These are phyloP conservation scores for Fremontodendron californicum DNA, from an alignment of 345 rosid genomes.

Conservation along the genomic window DNA sequence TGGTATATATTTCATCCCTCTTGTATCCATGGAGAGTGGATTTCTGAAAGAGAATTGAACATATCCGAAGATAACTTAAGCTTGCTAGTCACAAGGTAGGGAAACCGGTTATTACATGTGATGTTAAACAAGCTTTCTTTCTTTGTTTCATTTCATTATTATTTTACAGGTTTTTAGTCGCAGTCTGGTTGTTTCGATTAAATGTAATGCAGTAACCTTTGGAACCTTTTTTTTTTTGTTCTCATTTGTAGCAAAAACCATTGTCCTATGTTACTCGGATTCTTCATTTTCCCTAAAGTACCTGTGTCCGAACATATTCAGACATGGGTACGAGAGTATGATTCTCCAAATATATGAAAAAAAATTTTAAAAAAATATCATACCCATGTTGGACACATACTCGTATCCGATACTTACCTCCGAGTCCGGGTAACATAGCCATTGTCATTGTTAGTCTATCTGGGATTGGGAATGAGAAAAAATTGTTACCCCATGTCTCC, in stretches of 20 bases:
- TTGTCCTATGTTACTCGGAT: too few species aligned
- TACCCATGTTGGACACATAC: too few species aligned
- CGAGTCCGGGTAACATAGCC: too few species aligned
- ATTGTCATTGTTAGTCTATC: conserved; percentile 1
- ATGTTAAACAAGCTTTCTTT: not conserved
- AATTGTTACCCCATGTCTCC: not conserved
- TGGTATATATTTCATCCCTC: not conserved
- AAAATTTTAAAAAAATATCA: too few species aligned
- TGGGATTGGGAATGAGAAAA: not conserved
- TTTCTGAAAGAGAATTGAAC: not conserved
- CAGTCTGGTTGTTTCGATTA: not conserved
- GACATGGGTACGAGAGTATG: too few species aligned
- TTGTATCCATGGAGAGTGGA: not conserved
- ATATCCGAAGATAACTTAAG: not conserved
- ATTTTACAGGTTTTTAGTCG: not conserved
- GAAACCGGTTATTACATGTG: not conserved
- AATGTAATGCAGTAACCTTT: not conserved
- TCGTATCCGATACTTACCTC: too few species aligned
- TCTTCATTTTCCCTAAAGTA: too few species aligned
- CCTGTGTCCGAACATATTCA: too few species aligned
- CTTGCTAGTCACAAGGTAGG: not conserved
- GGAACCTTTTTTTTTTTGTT: not conserved
- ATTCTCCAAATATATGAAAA: too few species aligned
- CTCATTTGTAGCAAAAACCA: not conserved
- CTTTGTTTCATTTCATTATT: not conserved